Conservation (phyloP, 495 filamentous ascomycete genomes). For the Daldinia bambusicola region DNA sequence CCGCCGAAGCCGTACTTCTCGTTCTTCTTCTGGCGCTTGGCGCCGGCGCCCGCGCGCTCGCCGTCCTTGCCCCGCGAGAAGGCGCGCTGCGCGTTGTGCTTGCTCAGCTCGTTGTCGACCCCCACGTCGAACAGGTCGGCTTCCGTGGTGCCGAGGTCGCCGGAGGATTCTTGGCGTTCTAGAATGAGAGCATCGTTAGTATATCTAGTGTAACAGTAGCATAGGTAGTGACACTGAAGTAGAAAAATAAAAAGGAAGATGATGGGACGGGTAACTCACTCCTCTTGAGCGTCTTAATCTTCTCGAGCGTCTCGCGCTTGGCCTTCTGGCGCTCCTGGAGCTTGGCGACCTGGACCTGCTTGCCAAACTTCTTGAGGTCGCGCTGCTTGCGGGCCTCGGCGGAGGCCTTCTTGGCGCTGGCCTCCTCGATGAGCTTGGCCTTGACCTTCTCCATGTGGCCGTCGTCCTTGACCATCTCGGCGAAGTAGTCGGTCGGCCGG, state of each 20-base stretch:
- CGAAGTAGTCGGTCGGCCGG: constrained; percentile 93
- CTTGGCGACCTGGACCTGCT: constrained; percentile 97
- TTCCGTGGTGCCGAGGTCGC: constrained; percentile 70
- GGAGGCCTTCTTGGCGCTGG: constrained; percentile 88
- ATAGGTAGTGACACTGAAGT: neutral
- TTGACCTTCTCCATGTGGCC: constrained; percentile 98
- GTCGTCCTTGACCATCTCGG: constrained; percentile 98
- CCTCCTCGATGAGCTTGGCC: constrained; percentile 91
- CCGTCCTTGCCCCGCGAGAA: constrained; percentile 54
- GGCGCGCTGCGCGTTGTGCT: constrained; percentile 56
- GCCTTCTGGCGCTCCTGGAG: constrained; percentile 90
- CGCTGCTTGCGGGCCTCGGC: constrained; percentile 90
- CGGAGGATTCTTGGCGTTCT: constrained; percentile 86
- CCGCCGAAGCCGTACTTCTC: constrained; percentile 93
- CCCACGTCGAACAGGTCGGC: constrained; percentile 94
- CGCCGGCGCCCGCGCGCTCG: constrained; percentile 56
- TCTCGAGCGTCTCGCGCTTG: constrained; percentile 90
- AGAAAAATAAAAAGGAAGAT: too few relatives aligned
- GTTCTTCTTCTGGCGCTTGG: constrained; percentile 91
- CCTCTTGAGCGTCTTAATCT: constrained; percentile 91
- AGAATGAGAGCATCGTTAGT: constrained; percentile 32
- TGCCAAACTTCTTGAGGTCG: constrained; percentile 98
- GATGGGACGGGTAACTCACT: constrained; percentile 65
- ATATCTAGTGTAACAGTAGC: neutral
- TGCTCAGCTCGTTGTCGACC: constrained; percentile 76